Conservation (phyloP, 2,329 filamentous ascomycete genomes). For the Beauveria brongniartii region DNA sequence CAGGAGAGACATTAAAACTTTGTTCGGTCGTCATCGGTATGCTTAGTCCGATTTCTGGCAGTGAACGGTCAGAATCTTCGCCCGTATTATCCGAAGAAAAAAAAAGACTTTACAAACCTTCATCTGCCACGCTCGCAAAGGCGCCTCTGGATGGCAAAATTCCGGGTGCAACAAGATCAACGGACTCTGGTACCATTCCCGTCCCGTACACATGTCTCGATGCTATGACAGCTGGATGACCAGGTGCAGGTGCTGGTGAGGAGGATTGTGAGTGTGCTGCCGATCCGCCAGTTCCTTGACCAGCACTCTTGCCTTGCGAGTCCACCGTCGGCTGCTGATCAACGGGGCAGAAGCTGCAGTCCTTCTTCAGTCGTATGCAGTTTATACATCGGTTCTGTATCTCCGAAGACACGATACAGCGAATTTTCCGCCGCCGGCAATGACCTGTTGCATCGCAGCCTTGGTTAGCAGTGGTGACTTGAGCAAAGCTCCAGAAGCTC, state of each 20-base stretch:
- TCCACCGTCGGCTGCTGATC: conserved; percentile 55
- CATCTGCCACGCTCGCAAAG: neutral
- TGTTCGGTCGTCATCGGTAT: neutral
- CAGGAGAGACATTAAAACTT: neutral
- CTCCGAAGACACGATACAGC: conserved; percentile 69
- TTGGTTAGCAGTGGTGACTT: neutral
- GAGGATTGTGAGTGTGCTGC: conserved; percentile 35
- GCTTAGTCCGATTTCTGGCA: neutral
- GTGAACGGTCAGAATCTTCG: neutral
- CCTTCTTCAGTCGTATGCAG: conserved; percentile 83
- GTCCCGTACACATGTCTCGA: neutral
- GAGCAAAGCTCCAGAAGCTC: neutral
- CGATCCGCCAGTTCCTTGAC: conserved; percentile 27
- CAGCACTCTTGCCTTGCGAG: conserved; percentile 31
- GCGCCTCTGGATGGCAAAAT: neutral
- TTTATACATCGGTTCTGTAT: conserved; percentile 69
- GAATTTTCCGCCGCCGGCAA: conserved; percentile 80
- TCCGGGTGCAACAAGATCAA: neutral
- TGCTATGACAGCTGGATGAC: conserved; percentile 28
- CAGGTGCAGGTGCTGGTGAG: conserved; percentile 33
- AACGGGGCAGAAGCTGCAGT: conserved; percentile 81
- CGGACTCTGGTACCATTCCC: neutral
- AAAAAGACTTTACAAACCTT: neutral
- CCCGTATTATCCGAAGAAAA: neutral
- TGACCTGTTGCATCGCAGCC: conserved; percentile 47